Conservation (phyloP, 129 eudicot species). For the Centaurea solstitialis region DNA sequence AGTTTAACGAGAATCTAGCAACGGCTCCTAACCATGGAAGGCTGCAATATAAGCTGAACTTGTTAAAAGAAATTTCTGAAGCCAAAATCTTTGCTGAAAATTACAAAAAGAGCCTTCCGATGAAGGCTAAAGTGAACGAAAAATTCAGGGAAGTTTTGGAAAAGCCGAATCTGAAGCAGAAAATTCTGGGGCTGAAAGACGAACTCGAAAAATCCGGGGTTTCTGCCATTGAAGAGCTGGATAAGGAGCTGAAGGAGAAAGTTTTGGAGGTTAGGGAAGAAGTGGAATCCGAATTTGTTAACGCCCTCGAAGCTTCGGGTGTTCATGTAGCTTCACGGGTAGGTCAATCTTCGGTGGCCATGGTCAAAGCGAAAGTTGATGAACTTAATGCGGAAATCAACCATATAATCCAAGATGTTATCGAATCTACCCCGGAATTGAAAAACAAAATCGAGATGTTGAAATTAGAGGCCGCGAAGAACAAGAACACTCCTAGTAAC, state of each 20-base stretch:
- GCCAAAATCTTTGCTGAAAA: slow-evolving; percentile 48
- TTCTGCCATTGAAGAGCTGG: slow-evolving; percentile 34
- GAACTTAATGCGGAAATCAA: slow-evolving; percentile 55
- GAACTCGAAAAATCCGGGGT: slow-evolving; percentile 52
- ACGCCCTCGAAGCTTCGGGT: slow-evolving; percentile 48
- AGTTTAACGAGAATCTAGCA: slow-evolving; percentile 52
- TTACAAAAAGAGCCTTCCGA: slow-evolving; percentile 41
- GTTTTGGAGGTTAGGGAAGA: slow-evolving; percentile 48
- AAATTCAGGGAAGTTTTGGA: slow-evolving; percentile 28
- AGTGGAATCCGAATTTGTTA: slow-evolving; percentile 50
- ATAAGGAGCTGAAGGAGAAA: slow-evolving; percentile 51
- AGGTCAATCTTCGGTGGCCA: slow-evolving; percentile 27
- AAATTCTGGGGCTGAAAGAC: slow-evolving; percentile 46
- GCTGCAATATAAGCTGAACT: slow-evolving; percentile 53
- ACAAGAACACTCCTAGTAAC: slow-evolving; percentile 47
- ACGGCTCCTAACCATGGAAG: slow-evolving; percentile 65
- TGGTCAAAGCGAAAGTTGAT: slow-evolving; percentile 41
- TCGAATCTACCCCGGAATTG: slow-evolving; percentile 57
- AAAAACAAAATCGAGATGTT: slow-evolving; percentile 58
- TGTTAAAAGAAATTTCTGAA: slow-evolving; percentile 59
- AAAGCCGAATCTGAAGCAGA: slow-evolving; percentile 57
- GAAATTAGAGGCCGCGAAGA: slow-evolving; percentile 49
- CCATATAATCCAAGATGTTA: slow-evolving; percentile 47
- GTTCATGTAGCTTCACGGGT: slow-evolving; percentile 42
- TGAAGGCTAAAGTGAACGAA: slow-evolving; percentile 30